Percentiles rank a stretch among this genome's conserved stretches.
phyloP scores from a whole-genome alignment of 441 rosid genomes.

The Biscutella auriculata region DNA sequence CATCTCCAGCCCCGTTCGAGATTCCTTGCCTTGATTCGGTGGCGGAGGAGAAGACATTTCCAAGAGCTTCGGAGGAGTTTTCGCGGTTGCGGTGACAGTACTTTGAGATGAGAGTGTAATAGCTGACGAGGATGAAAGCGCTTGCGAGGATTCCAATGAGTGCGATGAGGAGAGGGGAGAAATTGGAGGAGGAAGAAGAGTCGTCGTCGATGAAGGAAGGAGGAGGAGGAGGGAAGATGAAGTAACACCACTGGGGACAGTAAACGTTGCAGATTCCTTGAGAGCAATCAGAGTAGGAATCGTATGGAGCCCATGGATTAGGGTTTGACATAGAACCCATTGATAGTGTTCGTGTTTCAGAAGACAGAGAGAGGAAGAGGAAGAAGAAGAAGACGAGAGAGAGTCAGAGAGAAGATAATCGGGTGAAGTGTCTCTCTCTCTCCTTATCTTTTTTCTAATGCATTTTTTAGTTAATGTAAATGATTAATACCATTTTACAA shows the following conservation, averaged over 20 bases:
- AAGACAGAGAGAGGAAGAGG: not conserved
- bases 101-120: constrained; percentile 61
- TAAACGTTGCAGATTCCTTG: constrained; percentile 67
- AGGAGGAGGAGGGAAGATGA: constrained; percentile 75
- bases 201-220: constrained; percentile 38
- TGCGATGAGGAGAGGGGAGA: constrained; percentile 72
- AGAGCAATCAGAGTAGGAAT: constrained; percentile 61
- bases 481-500: not conserved
- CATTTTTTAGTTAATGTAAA: not conserved
- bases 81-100: constrained; percentile 36
- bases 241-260: constrained; percentile 80
- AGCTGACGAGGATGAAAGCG: constrained; percentile 58
- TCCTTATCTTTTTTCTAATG: constrained; percentile 7
- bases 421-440: constrained; percentile 26
- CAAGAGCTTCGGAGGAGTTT: not conserved
- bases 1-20: constrained; percentile 13
- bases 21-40: constrained; percentile 1
- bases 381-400: constrained; percentile 10
- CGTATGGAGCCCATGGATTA: constrained; percentile 59
- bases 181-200: constrained; percentile 26
- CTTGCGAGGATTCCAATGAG: constrained; percentile 58
- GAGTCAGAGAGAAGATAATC: constrained; percentile 10
- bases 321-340: constrained; percentile 51
- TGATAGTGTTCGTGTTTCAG: constrained; percentile 2
- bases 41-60: constrained; percentile 12